Evolutionary conservation across 305 asterid species (phyloP).

Genomic region (Solanum hybrid): DNA sequence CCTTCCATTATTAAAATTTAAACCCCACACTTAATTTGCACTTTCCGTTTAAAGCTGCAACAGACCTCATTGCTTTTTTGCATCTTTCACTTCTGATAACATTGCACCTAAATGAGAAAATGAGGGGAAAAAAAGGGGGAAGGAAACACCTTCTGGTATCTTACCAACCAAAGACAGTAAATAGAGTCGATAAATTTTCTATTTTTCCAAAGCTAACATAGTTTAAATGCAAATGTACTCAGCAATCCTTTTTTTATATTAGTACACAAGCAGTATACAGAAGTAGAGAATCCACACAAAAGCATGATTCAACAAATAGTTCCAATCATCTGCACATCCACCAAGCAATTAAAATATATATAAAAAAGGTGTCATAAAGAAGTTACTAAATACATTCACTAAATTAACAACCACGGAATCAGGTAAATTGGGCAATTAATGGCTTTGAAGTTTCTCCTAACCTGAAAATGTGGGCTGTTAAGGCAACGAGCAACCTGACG

Average conservation of each 20-base stretch:
- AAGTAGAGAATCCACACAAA: neutral
- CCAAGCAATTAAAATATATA: neutral
- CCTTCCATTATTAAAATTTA: neutral
- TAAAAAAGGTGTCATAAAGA: neutral
- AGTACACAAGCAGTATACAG: neutral
- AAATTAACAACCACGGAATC: neutral
- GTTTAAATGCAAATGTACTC: neutral
- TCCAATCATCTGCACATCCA: neutral
- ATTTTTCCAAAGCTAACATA: neutral
- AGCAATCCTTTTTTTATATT: neutral
- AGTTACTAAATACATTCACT: neutral
- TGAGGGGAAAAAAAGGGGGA: neutral
- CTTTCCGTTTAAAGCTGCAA: neutral
- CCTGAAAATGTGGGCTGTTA: conserved; percentile 82
- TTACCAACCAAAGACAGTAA: neutral
- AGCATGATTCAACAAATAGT: neutral
- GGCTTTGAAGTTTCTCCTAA: conserved; percentile 14
- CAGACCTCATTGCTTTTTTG: neutral
- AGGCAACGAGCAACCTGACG: conserved; percentile 66
- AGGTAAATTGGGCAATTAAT: neutral
- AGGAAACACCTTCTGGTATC: neutral
- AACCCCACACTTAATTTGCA: neutral
- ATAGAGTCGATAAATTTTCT: neutral
- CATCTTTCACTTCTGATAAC: neutral
- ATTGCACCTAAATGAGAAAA: neutral